phyloP scores from a whole-genome alignment of 306 rosid genomes.

The Quercus gilva region DNA sequence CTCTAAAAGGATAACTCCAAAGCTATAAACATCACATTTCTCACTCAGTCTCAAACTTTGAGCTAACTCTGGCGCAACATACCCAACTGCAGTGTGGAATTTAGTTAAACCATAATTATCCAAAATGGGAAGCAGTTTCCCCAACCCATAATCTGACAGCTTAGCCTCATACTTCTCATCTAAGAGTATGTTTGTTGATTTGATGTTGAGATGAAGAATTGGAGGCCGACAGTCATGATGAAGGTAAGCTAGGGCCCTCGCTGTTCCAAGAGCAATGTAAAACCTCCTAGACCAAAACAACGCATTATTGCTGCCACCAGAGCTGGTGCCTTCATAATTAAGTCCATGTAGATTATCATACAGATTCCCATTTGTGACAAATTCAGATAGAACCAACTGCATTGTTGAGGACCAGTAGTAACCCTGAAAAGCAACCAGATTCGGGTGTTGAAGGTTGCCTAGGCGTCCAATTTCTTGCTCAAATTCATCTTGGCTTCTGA shows the following conservation, averaged over 20 bases:
- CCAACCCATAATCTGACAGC: constrained; percentile 90
- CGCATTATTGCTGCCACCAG: constrained; percentile 61
- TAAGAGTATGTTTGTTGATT: constrained; percentile 86
- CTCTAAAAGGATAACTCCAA: constrained; percentile 91
- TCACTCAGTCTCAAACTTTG: constrained; percentile 85
- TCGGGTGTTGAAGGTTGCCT: constrained; percentile 71
- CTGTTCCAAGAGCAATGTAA: constrained; percentile 83
- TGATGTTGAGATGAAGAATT: constrained; percentile 93
- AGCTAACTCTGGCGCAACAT: constrained; percentile 95
- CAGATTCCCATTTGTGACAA: constrained; percentile 78
- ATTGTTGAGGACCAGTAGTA: constrained; percentile 94
- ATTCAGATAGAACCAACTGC: constrained; percentile 91
- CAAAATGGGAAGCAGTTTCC: constrained; percentile 85
- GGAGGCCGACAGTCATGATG: constrained; percentile 95
- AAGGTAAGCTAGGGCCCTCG: constrained; percentile 85
- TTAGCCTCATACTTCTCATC: constrained; percentile 76
- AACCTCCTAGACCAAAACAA: constrained; percentile 80
- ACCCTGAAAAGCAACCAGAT: constrained; percentile 85
- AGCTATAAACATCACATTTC: constrained; percentile 94
- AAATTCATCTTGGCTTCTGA: constrained; percentile 89
- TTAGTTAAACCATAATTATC: constrained; percentile 75
- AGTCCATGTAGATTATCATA: constrained; percentile 81
- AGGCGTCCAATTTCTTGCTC: constrained; percentile 89
- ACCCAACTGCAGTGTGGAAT: constrained; percentile 82
- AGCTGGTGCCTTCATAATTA: constrained; percentile 79